Conservation (phyloP, 306 rosid species). For the Psophocarpus tetragonolobus region DNA sequence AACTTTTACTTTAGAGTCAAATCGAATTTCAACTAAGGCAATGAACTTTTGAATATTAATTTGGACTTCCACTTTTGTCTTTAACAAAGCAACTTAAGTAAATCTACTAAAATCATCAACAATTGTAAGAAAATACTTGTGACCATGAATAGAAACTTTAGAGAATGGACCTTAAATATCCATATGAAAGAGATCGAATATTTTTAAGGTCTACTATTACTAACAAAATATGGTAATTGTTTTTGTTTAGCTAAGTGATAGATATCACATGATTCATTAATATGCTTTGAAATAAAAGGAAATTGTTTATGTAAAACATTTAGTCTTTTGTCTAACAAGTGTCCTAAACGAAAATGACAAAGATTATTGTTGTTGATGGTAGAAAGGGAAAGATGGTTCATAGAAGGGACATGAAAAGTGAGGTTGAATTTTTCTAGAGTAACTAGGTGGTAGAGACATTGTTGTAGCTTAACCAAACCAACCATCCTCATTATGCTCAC, state of each 20-base stretch:
- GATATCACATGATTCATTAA: background rate
- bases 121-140: too few species aligned
- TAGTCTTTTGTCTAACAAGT: background rate
- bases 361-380: background rate
- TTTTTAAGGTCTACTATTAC: background rate
- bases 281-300: background rate
- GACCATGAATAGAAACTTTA: too few species aligned
- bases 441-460: background rate
- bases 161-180: too few species aligned
- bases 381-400: background rate
- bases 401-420: background rate
- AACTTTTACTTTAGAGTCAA: background rate
- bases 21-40: background rate
- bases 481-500: too few species aligned
- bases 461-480: background rate
- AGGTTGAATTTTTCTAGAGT: background rate
- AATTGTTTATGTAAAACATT: background rate
- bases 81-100: background rate
- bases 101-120: background rate
- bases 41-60: background rate
- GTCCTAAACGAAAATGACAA: background rate
- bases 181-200: background rate
- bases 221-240: background rate
- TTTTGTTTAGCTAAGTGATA: background rate
- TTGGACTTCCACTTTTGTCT: background rate